Conservation (phyloP, 768 basidiomycete genomes). For the Royoungia palumana region DNA sequence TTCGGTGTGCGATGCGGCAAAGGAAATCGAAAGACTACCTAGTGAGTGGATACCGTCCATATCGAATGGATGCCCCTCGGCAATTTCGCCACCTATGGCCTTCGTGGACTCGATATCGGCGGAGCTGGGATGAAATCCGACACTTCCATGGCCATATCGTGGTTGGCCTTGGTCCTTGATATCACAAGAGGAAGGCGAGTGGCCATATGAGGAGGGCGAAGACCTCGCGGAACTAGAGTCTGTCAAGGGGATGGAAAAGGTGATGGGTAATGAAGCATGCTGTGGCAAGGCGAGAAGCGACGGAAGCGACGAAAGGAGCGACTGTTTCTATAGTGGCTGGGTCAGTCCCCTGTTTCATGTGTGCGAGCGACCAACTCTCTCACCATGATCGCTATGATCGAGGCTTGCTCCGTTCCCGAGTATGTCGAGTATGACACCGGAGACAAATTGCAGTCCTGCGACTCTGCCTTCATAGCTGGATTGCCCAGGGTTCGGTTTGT, state of each 20-base stretch:
- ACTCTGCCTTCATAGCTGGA: conserved; percentile 54
- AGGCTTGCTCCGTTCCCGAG: conserved; percentile 41
- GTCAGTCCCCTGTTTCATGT: conserved; percentile 13
- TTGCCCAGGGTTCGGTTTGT: conserved; percentile 37
- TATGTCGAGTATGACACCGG: conserved; percentile 41
- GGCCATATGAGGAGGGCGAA: conserved; percentile 44
- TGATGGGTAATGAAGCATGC: conserved; percentile 51
- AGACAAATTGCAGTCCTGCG: conserved; percentile 49
- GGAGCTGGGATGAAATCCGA: conserved; percentile 48
- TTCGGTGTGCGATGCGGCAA: conserved; percentile 60
- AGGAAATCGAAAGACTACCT: conserved; percentile 65
- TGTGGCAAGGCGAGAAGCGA: conserved; percentile 67
- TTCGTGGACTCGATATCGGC: conserved; percentile 33
- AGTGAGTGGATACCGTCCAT: conserved; percentile 43
- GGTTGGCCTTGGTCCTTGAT: conserved; percentile 58
- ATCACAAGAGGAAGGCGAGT: conserved; percentile 38
- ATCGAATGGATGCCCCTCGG: conserved; percentile 53
- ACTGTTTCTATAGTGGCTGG: conserved; percentile 45
- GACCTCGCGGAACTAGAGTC: conserved; percentile 33
- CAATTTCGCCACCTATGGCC: conserved; percentile 30
- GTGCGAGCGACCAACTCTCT: conserved; percentile 3
- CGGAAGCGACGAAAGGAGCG: conserved; percentile 74
- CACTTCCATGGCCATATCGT: conserved; percentile 32
- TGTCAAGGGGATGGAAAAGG: conserved; percentile 53
- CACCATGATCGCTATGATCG: conserved; percentile 72